Conservation (phyloP, 768 basidiomycete genomes). For the Russula virescens region DNA sequence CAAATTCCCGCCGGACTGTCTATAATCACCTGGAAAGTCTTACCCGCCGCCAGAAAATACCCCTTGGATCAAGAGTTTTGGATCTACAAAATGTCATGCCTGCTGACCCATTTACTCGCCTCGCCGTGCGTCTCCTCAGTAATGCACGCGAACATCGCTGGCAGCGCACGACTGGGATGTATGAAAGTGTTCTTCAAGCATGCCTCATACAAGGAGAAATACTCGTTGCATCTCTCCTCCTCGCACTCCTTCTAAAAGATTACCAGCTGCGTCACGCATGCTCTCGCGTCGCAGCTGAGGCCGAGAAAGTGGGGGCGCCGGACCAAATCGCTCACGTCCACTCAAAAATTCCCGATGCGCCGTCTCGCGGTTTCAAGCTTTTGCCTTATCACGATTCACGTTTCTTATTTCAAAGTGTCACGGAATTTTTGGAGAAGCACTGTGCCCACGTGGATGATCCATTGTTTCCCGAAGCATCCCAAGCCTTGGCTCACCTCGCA, state of each 20-base stretch:
- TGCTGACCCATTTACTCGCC: conserved; percentile 37
- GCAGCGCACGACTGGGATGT: conserved; percentile 54
- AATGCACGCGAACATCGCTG: conserved; percentile 51
- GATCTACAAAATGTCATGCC: conserved; percentile 35
- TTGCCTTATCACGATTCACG: conserved; percentile 1
- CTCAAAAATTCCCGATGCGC: conserved; percentile 24
- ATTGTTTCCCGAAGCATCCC: conserved; percentile 18
- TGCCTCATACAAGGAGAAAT: conserved; percentile 77
- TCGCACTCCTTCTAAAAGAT: conserved; percentile 59
- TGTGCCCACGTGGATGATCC: conserved; percentile 11
- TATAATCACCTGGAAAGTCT: background rate
- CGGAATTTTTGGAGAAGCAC: conserved; percentile 24
- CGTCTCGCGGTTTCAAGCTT: conserved; percentile 5
- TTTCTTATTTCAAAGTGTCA: background rate
- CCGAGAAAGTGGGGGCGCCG: conserved; percentile 24
- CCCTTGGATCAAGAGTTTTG: conserved; percentile 24
- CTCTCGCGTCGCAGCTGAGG: conserved; percentile 28
- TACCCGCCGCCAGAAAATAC: conserved; percentile 1
- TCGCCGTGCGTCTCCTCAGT: conserved; percentile 49
- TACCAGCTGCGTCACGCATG: conserved; percentile 39
- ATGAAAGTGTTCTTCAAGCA: conserved; percentile 51
- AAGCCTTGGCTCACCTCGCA: conserved; percentile 23
- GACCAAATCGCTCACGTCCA: conserved; percentile 24
- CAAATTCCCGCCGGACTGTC: background rate
- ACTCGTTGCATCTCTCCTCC: conserved; percentile 65